Evolutionary conservation across 1,284 basidiomycete species (phyloP), one percentile per base, ranked within the genome.

Genomic region (Somion occarium): DNA sequence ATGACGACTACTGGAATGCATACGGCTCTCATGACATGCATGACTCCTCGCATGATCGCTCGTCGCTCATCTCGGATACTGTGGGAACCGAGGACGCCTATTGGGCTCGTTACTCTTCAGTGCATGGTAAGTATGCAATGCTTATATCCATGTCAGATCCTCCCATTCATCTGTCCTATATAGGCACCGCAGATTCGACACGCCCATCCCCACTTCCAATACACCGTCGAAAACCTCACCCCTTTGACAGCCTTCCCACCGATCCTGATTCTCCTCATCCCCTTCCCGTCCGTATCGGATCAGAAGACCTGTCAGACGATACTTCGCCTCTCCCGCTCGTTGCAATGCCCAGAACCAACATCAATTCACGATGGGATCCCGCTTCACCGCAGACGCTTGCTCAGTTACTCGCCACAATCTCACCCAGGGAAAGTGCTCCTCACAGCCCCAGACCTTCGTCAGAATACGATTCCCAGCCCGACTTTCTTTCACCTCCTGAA

Each of bases 41-140:
- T 56, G 62, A 55, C 52, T 53, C 55, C 24, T 41, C 53, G 48
- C 42, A 38, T 27, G 30, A 46, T 39, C 26, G 46, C 34, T 23
- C 48, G 18, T 27, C 55, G 50, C 26, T 48, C 13, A 53, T 60
- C n/a, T 55, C 51, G 42, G 64, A 66, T 15, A 52, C 55, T 20
- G 58, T 56, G 3, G 68, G 66, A 38, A 70, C 76, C 38, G 85
- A 88, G 61, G 87, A 88, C 55, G 83, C 83, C 2, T 88, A 89
- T 59, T 88, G 86, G 85, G 84, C 83, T 19, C 82, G 73, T 50
- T 88, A 88, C 61, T 69, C 80, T 41, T 72, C 73, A 24, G 76
- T 88, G 7, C 84, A 88, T 65, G 86, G 87, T 85, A 56, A 60
- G 69, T 60, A 48, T 44, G 37, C 49, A 43, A 41, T 23, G 46